These are phyloP conservation scores for Fusarium euwallaceae DNA, from an alignment of 2,329 filamentous ascomycete species.

Conservation along the genomic window DNA sequence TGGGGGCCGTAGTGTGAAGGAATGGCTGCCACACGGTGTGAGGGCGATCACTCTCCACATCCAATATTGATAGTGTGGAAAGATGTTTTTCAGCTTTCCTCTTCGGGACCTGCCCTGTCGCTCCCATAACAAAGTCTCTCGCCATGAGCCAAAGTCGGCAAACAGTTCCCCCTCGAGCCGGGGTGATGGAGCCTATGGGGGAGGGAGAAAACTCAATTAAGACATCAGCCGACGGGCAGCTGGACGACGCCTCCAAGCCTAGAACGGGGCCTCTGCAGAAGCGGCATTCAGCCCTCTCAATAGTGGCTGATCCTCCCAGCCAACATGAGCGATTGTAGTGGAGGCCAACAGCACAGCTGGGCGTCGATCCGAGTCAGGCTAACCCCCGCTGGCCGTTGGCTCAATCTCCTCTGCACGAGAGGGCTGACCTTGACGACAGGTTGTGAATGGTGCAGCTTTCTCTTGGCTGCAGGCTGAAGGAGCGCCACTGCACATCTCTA, in stretches of 20 bases:
- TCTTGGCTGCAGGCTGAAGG: neutral
- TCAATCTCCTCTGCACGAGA: neutral
- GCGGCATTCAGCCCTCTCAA: neutral
- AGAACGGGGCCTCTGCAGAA: neutral
- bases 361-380: neutral
- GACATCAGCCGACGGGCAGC: neutral
- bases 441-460: neutral
- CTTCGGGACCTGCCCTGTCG: neutral
- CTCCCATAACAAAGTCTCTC: neutral
- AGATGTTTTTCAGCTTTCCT: neutral
- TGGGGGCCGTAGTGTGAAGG: neutral
- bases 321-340: neutral
- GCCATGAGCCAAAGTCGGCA: neutral
- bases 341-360: neutral
- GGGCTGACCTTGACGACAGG: neutral
- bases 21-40: neutral
- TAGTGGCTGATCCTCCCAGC: neutral
- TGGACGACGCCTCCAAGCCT: neutral
- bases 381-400: neutral
- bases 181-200: neutral
- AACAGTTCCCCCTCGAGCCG: neutral
- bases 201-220: neutral
- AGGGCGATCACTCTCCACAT: neutral
- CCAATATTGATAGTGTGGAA: neutral
- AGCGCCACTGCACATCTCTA: conserved; percentile 1